Evolutionary conservation across 78 protist species (phyloP).

Genomic region (Cyanophora paradoxa): DNA sequence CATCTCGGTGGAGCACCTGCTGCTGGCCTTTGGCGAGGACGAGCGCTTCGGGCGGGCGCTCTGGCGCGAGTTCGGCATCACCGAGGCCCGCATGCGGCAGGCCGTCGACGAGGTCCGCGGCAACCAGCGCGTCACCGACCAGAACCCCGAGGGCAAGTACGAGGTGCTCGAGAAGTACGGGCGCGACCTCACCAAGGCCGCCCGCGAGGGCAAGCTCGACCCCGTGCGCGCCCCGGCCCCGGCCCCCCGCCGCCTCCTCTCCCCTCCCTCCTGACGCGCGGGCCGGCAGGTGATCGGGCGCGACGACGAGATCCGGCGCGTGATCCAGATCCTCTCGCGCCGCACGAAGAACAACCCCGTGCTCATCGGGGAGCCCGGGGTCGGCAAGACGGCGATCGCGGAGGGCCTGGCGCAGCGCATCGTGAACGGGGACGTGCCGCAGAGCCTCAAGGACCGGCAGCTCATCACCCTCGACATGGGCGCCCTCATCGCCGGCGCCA

Average conservation of each 20-base stretch:
- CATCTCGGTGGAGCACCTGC: slow-evolving; percentile 16
- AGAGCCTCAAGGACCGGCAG: slow-evolving; percentile 41
- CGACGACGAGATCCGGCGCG: slow-evolving; percentile 92
- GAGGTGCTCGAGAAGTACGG: slow-evolving; percentile 12
- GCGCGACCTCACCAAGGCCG: slow-evolving; percentile 18
- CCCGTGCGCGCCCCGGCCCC: too few species aligned
- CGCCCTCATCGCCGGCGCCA: slow-evolving; percentile 95
- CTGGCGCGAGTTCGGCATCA: background rate
- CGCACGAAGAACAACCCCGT: slow-evolving; percentile 96
- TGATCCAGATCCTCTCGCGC: slow-evolving; percentile 59
- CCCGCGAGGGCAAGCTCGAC: slow-evolving; percentile 1
- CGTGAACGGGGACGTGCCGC: slow-evolving; percentile 93
- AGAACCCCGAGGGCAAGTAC: slow-evolving; percentile 7
- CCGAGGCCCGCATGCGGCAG: background rate
- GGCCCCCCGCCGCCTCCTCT: background rate
- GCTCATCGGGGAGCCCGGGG: slow-evolving; percentile 96
- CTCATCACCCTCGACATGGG: slow-evolving; percentile 93
- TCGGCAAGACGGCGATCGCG: slow-evolving; percentile 85
- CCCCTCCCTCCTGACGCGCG: background rate
- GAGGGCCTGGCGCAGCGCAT: slow-evolving; percentile 99
- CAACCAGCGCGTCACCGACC: slow-evolving; percentile 1
- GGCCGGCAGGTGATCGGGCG: slow-evolving; percentile 78
- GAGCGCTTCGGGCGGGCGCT: background rate
- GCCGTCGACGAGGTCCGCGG: slow-evolving; percentile 17
- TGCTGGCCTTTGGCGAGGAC: background rate